A percentile compares a stretch with the other conserved stretches of the same genome.
phyloP scores from a whole-genome alignment of 345 rosid genomes.

The Eucalyptus regnans region DNA sequence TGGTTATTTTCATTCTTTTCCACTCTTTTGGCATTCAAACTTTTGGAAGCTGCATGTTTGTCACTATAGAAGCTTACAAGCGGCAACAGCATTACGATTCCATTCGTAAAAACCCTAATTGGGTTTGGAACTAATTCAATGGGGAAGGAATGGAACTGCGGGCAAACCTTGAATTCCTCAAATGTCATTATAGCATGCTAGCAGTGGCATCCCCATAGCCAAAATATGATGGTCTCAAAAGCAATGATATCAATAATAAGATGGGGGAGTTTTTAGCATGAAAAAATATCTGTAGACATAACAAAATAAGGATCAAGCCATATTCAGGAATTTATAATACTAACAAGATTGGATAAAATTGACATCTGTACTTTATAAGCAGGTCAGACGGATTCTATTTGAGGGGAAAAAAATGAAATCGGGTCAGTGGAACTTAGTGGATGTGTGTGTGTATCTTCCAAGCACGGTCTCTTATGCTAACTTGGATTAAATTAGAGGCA shows the following conservation, averaged over 20 bases:
- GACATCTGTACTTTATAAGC: not conserved
- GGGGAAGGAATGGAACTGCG: not conserved
- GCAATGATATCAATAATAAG: not conserved
- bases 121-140: not conserved
- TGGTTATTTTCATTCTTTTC: not conserved
- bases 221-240: not conserved
- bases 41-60: not conserved
- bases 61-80: not conserved
- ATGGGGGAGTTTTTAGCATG: not conserved
- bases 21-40: not conserved
- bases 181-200: slow-evolving; percentile 29
- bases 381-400: not conserved
- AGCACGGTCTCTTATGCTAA: not conserved
- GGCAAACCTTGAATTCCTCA: slow-evolving; percentile 70
- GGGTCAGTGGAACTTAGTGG: too few relatives aligned
- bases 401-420: too few relatives aligned
- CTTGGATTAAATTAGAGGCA: accelerated
- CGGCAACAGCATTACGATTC: not conserved
- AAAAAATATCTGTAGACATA: not conserved
- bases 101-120: not conserved
- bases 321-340: not conserved
- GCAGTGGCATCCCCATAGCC: not conserved
- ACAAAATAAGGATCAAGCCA: not conserved
- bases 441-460: not conserved
- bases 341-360: not conserved